A percentile compares a stretch with the other conserved stretches of the same genome.
Conservation (phyloP, 257 asterid species). For the Gentiana macrophylla region DNA sequence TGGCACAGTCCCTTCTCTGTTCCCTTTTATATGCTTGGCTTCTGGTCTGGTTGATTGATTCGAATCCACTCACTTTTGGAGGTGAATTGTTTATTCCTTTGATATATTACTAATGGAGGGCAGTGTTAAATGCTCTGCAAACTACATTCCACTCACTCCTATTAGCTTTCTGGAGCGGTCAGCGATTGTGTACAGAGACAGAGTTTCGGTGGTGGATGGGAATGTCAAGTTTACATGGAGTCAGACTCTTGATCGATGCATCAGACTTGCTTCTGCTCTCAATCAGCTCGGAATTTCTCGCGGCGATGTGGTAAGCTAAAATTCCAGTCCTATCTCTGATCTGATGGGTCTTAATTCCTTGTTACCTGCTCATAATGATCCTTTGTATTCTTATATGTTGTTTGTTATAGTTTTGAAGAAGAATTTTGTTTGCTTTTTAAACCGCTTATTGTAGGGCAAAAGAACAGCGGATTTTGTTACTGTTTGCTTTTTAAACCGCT, state of each 20-base stretch:
- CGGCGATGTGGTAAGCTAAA: slow-evolving; percentile 16
- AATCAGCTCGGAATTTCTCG: slow-evolving; percentile 17
- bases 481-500: too few species aligned
- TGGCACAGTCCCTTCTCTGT: too few species aligned
- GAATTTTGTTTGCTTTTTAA: too few species aligned
- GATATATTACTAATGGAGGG: slow-evolving; percentile 6
- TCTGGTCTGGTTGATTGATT: too few species aligned
- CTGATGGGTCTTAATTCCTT: not conserved
- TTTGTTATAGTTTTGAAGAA: too few species aligned
- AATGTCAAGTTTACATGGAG: slow-evolving; percentile 18
- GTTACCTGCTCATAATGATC: not conserved
- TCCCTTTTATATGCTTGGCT: too few species aligned
- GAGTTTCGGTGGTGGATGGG: slow-evolving; percentile 13
- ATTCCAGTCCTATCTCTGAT: not conserved
- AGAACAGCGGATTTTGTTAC: too few species aligned
- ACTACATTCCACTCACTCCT: slow-evolving; percentile 23
- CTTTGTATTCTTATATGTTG: too few species aligned
- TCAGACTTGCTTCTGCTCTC: slow-evolving; percentile 22
- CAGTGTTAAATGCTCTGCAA: slow-evolving; percentile 21
- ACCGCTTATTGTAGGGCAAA: too few species aligned
- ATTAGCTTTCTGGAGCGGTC: slow-evolving; percentile 25
- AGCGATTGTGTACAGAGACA: slow-evolving; percentile 20
- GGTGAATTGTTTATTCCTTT: not conserved
- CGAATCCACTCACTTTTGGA: not conserved
- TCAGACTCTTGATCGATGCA: slow-evolving; percentile 16